Conservation (phyloP, 208 protist species). For the Porcisia deanei region DNA sequence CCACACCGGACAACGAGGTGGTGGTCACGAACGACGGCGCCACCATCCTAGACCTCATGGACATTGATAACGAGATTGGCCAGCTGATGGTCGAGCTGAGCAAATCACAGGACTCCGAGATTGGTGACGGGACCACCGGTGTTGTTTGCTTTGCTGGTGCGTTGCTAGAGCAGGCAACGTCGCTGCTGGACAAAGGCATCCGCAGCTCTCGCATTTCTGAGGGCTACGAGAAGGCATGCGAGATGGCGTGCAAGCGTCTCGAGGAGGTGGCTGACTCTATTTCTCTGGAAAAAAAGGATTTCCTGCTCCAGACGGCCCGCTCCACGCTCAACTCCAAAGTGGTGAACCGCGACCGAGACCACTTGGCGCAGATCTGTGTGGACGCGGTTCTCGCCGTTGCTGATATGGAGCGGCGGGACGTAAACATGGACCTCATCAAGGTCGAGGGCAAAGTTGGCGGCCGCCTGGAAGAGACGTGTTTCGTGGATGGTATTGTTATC, state of each 20-base stretch:
- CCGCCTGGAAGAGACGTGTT: slow-evolving; percentile 97
- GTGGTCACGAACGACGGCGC: slow-evolving; percentile 99
- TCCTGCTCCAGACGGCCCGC: slow-evolving; percentile 96
- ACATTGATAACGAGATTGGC: slow-evolving; percentile 99
- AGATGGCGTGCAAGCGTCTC: slow-evolving; percentile 95
- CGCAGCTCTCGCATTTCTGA: slow-evolving; percentile 99
- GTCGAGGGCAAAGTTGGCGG: slow-evolving; percentile 98
- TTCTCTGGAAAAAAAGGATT: slow-evolving; percentile 68
- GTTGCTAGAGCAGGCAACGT: slow-evolving; percentile 97
- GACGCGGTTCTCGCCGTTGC: slow-evolving; percentile 99
- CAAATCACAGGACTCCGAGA: slow-evolving; percentile 99
- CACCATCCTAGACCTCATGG: slow-evolving; percentile 98
- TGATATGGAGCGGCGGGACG: slow-evolving; percentile 98
- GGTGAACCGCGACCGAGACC: slow-evolving; percentile 95
- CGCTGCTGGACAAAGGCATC: slow-evolving; percentile 98
- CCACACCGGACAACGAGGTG: slow-evolving; percentile 98
- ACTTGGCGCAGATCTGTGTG: slow-evolving; percentile 99
- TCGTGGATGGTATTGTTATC: slow-evolving; percentile 98
- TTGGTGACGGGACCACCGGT: slow-evolving; percentile 99
- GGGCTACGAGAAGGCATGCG: slow-evolving; percentile 98
- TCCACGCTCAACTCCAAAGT: slow-evolving; percentile 99
- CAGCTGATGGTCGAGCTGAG: slow-evolving; percentile 99
- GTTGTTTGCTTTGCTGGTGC: slow-evolving; percentile 99
- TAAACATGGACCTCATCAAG: slow-evolving; percentile 99
- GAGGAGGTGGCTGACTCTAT: slow-evolving; percentile 91